Conservation (phyloP, 192 early-diverging fungal species). For the Backusella westeae region DNA sequence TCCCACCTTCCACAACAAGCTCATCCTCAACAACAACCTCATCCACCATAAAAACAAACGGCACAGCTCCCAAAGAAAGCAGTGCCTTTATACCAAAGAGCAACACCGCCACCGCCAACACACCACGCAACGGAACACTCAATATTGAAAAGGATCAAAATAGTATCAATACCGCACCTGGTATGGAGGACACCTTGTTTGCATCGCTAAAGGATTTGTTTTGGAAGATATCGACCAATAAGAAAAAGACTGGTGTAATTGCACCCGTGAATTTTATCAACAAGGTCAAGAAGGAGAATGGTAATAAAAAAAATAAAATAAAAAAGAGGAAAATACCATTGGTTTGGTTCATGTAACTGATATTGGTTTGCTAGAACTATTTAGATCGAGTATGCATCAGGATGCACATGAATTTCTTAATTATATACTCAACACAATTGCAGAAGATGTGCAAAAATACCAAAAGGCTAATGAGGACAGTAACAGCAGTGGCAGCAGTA, state of each 20-base stretch:
- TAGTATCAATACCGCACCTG: constrained; percentile 20
- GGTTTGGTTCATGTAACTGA: not conserved
- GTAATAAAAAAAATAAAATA: constrained; percentile 37
- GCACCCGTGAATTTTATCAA: constrained; percentile 83
- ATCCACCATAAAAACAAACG: constrained; percentile 6
- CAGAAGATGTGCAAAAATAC: constrained; percentile 77
- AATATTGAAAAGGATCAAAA: constrained; percentile 15
- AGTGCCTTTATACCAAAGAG: not conserved
- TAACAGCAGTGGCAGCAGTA: not conserved
- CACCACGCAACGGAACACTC: not conserved
- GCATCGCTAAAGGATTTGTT: constrained; percentile 86
- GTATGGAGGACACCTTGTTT: constrained; percentile 82
- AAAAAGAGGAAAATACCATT: too few relatives aligned
- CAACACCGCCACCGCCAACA: too few relatives aligned
- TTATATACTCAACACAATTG: constrained; percentile 89
- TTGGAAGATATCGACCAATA: constrained; percentile 74
- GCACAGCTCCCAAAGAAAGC: not conserved
- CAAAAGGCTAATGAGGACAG: constrained; percentile 46
- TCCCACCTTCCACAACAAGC: constrained; percentile 6
- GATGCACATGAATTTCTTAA: constrained; percentile 99
- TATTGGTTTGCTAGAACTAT: constrained; percentile 65
- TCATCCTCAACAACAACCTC: not conserved
- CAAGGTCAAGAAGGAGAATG: constrained; percentile 92
- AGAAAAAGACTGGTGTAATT: constrained; percentile 80
- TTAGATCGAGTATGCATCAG: constrained; percentile 92